A percentile compares a stretch with the other conserved stretches of the same genome.
Evolutionary conservation across 345 rosid genomes (phyloP).

Genomic region (Erodium maritimum): DNA sequence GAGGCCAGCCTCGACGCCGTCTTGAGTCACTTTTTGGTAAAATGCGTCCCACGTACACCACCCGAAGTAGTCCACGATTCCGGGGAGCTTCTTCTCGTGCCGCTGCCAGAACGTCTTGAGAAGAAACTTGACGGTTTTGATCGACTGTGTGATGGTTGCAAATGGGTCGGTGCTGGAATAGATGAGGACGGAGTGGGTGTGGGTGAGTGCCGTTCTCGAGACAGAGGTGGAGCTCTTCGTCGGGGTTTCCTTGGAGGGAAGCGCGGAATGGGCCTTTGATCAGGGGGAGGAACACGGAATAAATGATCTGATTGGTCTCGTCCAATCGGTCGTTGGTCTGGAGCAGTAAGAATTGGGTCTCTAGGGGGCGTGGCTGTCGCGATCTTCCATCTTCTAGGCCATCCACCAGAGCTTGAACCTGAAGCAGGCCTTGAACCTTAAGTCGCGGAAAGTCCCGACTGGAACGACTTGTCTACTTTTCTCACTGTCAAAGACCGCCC

Average conservation of each 20-base stretch:
- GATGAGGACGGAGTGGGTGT: constrained; percentile 46
- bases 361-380: constrained; percentile 67
- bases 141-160: constrained; percentile 53
- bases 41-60: constrained; percentile 99
- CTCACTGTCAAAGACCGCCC: constrained; percentile 54
- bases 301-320: constrained; percentile 50
- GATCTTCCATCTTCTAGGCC: constrained; percentile 85
- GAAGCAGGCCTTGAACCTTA: constrained; percentile 86
- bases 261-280: constrained; percentile 75
- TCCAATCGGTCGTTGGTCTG: constrained; percentile 70
- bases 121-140: constrained; percentile 52
- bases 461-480: constrained; percentile 55
- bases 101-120: constrained; percentile 72
- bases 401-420: constrained; percentile 98
- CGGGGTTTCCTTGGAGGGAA: constrained; percentile 56
- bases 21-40: constrained; percentile 86
- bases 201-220: constrained; percentile 77
- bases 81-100: constrained; percentile 82
- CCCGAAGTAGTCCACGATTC: constrained; percentile 66
- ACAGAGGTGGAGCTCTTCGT: constrained; percentile 76
- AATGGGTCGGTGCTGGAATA: constrained; percentile 82
- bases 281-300: constrained; percentile 82
- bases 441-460: constrained; percentile 50
- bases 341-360: constrained; percentile 73
- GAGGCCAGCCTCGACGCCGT: constrained; percentile 81